Evolutionary conservation across 2,329 filamentous ascomycete genomes (phyloP).

Genomic region (Aspergillus eucalypticola): DNA sequence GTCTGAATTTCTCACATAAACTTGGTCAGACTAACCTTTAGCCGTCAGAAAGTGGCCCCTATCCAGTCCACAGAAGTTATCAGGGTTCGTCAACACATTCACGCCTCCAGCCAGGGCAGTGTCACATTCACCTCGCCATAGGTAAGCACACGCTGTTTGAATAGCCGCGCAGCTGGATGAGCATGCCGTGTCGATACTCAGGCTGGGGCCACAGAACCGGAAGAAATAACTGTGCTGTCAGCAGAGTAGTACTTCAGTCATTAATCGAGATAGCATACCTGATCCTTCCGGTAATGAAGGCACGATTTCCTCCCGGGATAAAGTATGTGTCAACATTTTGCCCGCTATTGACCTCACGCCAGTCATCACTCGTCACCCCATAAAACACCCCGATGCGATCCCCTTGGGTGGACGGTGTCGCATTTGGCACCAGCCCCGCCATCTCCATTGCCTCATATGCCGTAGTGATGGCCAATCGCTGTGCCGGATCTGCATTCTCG

Average conservation of each 20-base stretch:
- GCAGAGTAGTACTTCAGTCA: slow-evolving; percentile 16
- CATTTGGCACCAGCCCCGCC: slow-evolving; percentile 73
- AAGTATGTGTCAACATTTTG: slow-evolving; percentile 72
- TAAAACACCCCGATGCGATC: slow-evolving; percentile 72
- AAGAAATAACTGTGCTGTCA: slow-evolving; percentile 60
- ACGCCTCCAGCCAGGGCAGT: slow-evolving; percentile 78
- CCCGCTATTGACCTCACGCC: slow-evolving; percentile 71
- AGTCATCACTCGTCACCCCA: slow-evolving; percentile 74
- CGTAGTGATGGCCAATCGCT: slow-evolving; percentile 72
- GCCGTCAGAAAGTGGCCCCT: slow-evolving; percentile 73
- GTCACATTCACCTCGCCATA: slow-evolving; percentile 76
- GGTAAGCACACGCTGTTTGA: slow-evolving; percentile 69
- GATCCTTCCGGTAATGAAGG: slow-evolving; percentile 38
- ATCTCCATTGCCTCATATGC: slow-evolving; percentile 82
- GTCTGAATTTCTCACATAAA: background rate
- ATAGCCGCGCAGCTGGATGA: slow-evolving; percentile 73
- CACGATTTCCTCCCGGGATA: slow-evolving; percentile 63
- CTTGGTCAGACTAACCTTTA: background rate
- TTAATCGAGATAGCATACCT: slow-evolving; percentile 12
- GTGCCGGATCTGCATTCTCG: slow-evolving; percentile 77
- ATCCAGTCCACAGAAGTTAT: slow-evolving; percentile 74
- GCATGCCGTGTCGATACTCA: slow-evolving; percentile 75
- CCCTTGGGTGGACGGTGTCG: slow-evolving; percentile 66
- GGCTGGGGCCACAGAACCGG: slow-evolving; percentile 72
- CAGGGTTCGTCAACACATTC: slow-evolving; percentile 75